phyloP scores from a whole-genome alignment of 768 basidiomycete genomes.

The Boletus sensibilis region DNA sequence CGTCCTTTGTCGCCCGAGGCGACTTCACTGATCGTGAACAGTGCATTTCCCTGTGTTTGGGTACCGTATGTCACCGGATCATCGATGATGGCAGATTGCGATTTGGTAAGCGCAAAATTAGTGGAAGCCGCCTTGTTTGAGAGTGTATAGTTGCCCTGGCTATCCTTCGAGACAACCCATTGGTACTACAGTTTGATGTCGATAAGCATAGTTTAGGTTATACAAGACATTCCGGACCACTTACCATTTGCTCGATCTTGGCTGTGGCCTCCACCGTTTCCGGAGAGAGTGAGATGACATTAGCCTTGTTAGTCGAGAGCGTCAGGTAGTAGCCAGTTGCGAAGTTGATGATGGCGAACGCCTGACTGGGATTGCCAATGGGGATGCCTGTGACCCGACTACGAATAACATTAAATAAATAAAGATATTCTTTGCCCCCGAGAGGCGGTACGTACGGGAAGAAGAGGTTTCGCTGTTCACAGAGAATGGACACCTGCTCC shows the following conservation, averaged over 20 bases:
- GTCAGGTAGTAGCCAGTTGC: constrained; percentile 8
- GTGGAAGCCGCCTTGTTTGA: constrained; percentile 1
- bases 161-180: constrained; percentile 8
- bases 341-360: constrained; percentile 10
- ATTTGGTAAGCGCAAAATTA: constrained; percentile 1
- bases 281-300: not conserved
- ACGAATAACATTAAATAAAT: not conserved
- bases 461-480: constrained; percentile 1
- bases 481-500: constrained; percentile 5
- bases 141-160: constrained; percentile 1
- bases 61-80: constrained; percentile 5
- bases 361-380: not conserved
- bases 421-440: not conserved
- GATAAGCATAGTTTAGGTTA: not conserved
- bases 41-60: not conserved
- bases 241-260: not conserved
- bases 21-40: constrained; percentile 7
- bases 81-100: not conserved
- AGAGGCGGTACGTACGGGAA: constrained; percentile 2
- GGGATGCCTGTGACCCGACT: not conserved
- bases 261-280: not conserved
- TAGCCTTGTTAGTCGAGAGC: not conserved
- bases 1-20: constrained; percentile 1
- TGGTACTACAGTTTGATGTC: constrained; percentile 3
- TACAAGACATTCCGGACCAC: not conserved